phyloP scores from a whole-genome alignment of 768 basidiomycete genomes.

The Rhizopogon vulgaris region DNA sequence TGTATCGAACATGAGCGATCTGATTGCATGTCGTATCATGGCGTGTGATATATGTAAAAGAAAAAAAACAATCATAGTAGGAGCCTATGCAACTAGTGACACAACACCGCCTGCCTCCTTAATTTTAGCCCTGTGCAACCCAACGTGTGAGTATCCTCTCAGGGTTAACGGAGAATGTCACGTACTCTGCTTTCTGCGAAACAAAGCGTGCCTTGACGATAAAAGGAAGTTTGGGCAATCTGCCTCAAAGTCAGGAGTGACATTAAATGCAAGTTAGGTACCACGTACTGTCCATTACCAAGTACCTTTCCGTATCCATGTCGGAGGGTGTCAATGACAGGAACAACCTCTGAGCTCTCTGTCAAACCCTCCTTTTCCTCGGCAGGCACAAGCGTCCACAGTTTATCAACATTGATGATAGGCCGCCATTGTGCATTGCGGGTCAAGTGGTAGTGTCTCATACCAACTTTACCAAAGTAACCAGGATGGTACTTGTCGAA shows the following conservation, averaged over 20 bases:
- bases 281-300: slow-evolving; percentile 84
- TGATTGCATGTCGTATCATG: slow-evolving; percentile 7
- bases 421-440: slow-evolving; percentile 90
- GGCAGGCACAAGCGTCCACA: slow-evolving; percentile 85
- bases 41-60: slow-evolving; percentile 6
- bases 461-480: slow-evolving; percentile 99
- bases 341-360: slow-evolving; percentile 75
- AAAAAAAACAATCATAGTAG: slow-evolving; percentile 13
- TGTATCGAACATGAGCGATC: slow-evolving; percentile 7
- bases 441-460: slow-evolving; percentile 96
- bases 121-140: slow-evolving; percentile 56
- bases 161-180: slow-evolving; percentile 7
- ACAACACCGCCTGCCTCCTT: slow-evolving; percentile 95
- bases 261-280: not conserved
- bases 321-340: slow-evolving; percentile 84
- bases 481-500: slow-evolving; percentile 99
- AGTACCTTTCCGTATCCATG: slow-evolving; percentile 90
- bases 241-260: slow-evolving; percentile 17
- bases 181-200: slow-evolving; percentile 77
- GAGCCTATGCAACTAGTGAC: slow-evolving; percentile 75
- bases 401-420: slow-evolving; percentile 97
- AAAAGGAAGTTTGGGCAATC: slow-evolving; percentile 86
- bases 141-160: slow-evolving; percentile 20
- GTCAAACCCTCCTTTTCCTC: slow-evolving; percentile 77
- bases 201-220: slow-evolving; percentile 99